These are phyloP conservation scores for Teratosphaeria destructans DNA, from an alignment of 2,329 filamentous ascomycete genomes.

Conservation along the genomic window DNA sequence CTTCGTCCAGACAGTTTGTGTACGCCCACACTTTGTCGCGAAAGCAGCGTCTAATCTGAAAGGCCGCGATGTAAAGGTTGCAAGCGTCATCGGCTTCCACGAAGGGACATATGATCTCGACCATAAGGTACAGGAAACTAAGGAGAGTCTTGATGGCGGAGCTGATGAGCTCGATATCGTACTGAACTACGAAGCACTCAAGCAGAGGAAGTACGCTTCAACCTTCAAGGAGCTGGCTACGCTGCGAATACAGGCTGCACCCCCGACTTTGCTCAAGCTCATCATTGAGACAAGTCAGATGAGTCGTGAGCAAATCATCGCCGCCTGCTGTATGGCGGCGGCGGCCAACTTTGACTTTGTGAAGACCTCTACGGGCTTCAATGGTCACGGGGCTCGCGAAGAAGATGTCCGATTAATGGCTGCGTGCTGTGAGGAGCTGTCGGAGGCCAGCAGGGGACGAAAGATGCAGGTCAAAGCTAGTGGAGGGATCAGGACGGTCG, in stretches of 20 bases:
- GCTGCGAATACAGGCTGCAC: conserved; percentile 38
- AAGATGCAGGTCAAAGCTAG: conserved; percentile 48
- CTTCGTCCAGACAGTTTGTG: conserved; percentile 41
- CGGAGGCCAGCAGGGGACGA: conserved; percentile 13
- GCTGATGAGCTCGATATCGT: conserved; percentile 51
- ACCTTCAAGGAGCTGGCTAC: conserved; percentile 45
- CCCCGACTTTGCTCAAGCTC: conserved; percentile 40
- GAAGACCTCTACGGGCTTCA: conserved; percentile 52
- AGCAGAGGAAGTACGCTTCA: conserved; percentile 30
- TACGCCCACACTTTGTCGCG: conserved; percentile 43
- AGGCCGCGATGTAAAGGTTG: conserved; percentile 39
- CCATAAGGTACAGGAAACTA: conserved; percentile 42
- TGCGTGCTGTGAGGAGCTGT: conserved; percentile 35
- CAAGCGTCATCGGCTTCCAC: conserved; percentile 50
- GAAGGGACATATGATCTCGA: conserved; percentile 45
- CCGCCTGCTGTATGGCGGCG: conserved; percentile 42
- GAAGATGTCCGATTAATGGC: conserved; percentile 47
- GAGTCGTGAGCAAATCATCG: conserved; percentile 39
- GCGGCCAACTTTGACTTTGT: conserved; percentile 48
- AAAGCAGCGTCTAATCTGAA: conserved; percentile 40
- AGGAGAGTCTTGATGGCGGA: conserved; percentile 38
- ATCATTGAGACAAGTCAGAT: conserved; percentile 51
- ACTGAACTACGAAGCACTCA: conserved; percentile 42
- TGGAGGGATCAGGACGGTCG: conserved; percentile 44
- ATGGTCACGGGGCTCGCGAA: conserved; percentile 42